These are phyloP conservation scores for Linnemannia zychae DNA, from an alignment of 192 early-diverging fungal species.

Conservation along the genomic window DNA sequence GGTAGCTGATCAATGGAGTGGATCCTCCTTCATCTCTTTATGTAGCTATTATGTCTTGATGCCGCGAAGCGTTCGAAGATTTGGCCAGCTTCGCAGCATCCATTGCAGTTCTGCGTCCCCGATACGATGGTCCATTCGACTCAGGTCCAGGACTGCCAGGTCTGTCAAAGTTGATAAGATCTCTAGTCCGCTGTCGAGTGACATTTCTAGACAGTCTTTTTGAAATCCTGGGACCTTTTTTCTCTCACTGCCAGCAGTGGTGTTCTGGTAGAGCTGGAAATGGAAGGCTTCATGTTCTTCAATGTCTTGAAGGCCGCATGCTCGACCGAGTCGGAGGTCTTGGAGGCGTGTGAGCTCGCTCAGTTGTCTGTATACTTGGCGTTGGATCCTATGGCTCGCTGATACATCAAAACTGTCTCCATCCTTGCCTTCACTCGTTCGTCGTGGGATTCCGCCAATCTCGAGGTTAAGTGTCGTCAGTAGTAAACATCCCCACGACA, in stretches of 20 bases:
- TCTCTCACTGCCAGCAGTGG: no score
- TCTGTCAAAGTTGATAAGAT: neutral
- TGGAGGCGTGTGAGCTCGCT: neutral
- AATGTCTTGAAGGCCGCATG: neutral
- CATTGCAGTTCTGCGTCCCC: neutral
- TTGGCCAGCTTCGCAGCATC: neutral
- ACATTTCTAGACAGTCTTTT: neutral
- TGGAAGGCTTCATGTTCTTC: neutral
- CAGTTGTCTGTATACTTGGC: neutral
- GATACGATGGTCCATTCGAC: neutral
- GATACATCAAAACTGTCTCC: neutral
- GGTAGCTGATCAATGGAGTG: no score
- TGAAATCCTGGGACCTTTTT: neutral
- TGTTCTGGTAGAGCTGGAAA: neutral
- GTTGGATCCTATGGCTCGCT: neutral
- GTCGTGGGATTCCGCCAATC: neutral
- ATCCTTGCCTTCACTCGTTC: no score
- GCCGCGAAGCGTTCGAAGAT: neutral
- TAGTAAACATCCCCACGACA: neutral
- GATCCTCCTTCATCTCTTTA: neutral
- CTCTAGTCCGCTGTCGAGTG: neutral
- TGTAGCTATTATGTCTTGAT: neutral
- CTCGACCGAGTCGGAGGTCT: neutral
- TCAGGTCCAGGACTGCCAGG: neutral
- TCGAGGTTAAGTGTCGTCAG: neutral